Evolutionary conservation across 2,329 filamentous ascomycete genomes (phyloP).

Genomic region (Teratosphaeria gauchensis): DNA sequence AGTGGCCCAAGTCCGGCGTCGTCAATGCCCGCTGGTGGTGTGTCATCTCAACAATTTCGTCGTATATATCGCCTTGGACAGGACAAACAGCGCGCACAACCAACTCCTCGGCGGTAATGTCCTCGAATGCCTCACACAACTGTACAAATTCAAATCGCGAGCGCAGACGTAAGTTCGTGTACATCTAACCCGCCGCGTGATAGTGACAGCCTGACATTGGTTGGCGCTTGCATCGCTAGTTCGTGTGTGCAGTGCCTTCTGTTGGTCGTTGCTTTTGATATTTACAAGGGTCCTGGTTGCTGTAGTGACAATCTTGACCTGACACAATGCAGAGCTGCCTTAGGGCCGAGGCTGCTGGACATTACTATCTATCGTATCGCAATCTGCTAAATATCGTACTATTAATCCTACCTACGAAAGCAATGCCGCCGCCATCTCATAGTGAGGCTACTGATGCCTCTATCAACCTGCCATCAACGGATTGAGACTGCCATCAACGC

Average conservation of each 20-base stretch:
- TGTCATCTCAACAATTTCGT: constrained; percentile 1
- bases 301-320: too few species aligned
- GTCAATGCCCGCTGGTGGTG: constrained; percentile 5
- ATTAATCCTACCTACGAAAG: too few species aligned
- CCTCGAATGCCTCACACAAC: constrained; percentile 10
- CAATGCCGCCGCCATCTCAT: too few species aligned
- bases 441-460: too few species aligned
- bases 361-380: too few species aligned
- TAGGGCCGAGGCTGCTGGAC: too few species aligned
- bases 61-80: background rate
- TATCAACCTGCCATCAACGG: too few species aligned
- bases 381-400: too few species aligned
- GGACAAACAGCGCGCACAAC: background rate
- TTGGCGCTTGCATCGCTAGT: background rate
- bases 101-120: background rate
- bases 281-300: background rate
- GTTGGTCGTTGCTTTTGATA: background rate
- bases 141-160: constrained; percentile 10
- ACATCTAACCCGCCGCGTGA: constrained; percentile 8
- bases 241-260: background rate
- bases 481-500: too few species aligned
- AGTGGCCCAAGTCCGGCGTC: constrained; percentile 9
- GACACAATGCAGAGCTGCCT: too few species aligned
- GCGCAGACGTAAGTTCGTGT: constrained; percentile 9
- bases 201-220: too few species aligned